Conservation (phyloP, 352 stramenopile genomes). For the Globisporangium radiosum region DNA sequence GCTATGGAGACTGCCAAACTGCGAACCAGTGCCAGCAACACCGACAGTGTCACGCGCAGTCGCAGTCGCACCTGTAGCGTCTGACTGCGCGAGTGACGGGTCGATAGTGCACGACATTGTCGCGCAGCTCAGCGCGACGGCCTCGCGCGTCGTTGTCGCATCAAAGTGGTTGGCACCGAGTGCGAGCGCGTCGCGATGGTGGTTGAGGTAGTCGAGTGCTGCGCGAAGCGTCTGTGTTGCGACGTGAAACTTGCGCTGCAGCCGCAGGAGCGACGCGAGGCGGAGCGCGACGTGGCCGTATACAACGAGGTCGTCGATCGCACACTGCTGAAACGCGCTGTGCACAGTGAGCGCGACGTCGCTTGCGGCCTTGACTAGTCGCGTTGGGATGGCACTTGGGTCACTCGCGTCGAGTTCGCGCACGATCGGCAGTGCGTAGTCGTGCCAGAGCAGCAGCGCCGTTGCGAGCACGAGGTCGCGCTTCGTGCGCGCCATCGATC, state of each 20-base stretch:
- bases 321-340: conserved; percentile 29
- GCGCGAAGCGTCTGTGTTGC: conserved; percentile 30
- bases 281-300: conserved; percentile 36
- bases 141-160: not conserved
- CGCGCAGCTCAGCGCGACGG: conserved; percentile 17
- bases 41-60: conserved; percentile 25
- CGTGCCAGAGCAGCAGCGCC: conserved; percentile 34
- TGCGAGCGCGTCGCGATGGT: conserved; percentile 31
- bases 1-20: conserved; percentile 41
- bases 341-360: conserved; percentile 39
- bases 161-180: conserved; percentile 28
- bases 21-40: conserved; percentile 44
- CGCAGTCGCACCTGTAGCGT: conserved; percentile 4
- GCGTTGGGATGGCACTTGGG: conserved; percentile 11
- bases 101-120: conserved; percentile 31
- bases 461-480: conserved; percentile 26
- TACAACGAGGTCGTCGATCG: conserved; percentile 52
- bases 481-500: conserved; percentile 17
- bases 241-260: conserved; percentile 19
- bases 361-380: conserved; percentile 14
- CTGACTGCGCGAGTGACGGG: conserved; percentile 4
- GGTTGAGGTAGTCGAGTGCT: conserved; percentile 29
- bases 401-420: conserved; percentile 26
- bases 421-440: conserved; percentile 22
- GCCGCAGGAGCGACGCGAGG: conserved; percentile 28